These are phyloP conservation scores for Afroboletus lepidellus DNA, from an alignment of 1,284 basidiomycete genomes.

Conservation along the genomic window DNA sequence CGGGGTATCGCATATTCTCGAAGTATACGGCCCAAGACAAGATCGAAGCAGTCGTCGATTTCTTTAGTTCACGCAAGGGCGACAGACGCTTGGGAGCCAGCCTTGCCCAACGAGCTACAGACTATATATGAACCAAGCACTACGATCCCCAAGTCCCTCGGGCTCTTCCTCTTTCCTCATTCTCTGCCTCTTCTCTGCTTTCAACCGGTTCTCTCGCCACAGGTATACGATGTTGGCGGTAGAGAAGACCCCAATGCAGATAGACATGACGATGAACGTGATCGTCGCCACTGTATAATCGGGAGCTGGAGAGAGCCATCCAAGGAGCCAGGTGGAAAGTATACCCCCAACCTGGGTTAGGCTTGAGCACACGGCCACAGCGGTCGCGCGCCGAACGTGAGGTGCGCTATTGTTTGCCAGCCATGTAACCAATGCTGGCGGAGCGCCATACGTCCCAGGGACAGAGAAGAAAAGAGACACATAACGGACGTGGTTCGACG, in stretches of 20 bases:
- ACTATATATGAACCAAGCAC: not conserved
- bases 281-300: not conserved
- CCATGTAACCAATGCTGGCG: not conserved
- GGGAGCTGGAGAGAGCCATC: not conserved
- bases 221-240: not conserved
- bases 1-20: too few relatives aligned
- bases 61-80: too few relatives aligned
- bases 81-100: too few relatives aligned
- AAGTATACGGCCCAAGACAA: too few relatives aligned
- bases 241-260: not conserved
- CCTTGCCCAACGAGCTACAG: not conserved
- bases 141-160: not conserved
- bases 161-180: not conserved
- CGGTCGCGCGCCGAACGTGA: not conserved
- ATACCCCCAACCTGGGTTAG: not conserved
- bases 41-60: too few relatives aligned
- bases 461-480: not conserved
- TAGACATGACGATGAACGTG: not conserved
- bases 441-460: not conserved
- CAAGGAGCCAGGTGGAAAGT: not conserved
- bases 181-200: not conserved
- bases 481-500: constrained; percentile 14
- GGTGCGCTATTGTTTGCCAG: not conserved
- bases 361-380: not conserved
- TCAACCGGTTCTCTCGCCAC: not conserved